phyloP scores from a whole-genome alignment of 352 stramenopile genomes.

The Phytophthora nicotianae region DNA sequence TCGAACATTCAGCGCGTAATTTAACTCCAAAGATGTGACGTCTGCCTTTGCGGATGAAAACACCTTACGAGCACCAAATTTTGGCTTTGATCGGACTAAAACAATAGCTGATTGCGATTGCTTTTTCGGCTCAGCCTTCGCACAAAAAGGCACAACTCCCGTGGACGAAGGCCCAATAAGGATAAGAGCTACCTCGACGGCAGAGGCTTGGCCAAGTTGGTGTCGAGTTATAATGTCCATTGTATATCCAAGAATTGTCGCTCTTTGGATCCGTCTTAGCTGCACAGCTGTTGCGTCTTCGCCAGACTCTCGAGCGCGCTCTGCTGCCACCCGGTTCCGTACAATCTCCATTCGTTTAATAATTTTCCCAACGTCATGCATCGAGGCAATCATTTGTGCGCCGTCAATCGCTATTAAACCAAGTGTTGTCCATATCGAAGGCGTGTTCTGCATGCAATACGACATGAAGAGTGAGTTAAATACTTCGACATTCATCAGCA shows the following conservation, averaged over 20 bases:
- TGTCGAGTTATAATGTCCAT: conserved; percentile 8
- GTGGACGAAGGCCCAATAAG: conserved; percentile 2
- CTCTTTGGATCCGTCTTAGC: background rate
- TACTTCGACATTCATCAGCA: conserved; percentile 48
- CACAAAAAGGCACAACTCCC: conserved; percentile 4
- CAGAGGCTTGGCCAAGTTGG: background rate
- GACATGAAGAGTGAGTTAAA: conserved; percentile 47
- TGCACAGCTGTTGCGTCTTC: background rate
- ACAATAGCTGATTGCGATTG: background rate
- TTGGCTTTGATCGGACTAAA: background rate
- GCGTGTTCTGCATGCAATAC: conserved; percentile 46
- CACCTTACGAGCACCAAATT: background rate
- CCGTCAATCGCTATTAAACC: conserved; percentile 29
- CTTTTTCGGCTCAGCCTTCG: background rate
- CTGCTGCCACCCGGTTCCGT: background rate
- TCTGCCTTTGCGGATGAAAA: background rate
- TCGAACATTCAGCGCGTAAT: conserved; percentile 27
- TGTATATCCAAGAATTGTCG: conserved; percentile 1
- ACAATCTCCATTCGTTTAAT: conserved; percentile 8
- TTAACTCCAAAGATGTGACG: conserved; percentile 10
- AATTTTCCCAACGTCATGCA: conserved; percentile 6
- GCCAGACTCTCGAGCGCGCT: background rate
- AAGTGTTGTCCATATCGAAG: conserved; percentile 29
- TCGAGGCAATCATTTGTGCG: conserved; percentile 1
- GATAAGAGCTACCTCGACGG: background rate